These are phyloP conservation scores for Kregervanrija pseudodelftensis DNA, from an alignment of 805 yeast genomes.

Conservation along the genomic window DNA sequence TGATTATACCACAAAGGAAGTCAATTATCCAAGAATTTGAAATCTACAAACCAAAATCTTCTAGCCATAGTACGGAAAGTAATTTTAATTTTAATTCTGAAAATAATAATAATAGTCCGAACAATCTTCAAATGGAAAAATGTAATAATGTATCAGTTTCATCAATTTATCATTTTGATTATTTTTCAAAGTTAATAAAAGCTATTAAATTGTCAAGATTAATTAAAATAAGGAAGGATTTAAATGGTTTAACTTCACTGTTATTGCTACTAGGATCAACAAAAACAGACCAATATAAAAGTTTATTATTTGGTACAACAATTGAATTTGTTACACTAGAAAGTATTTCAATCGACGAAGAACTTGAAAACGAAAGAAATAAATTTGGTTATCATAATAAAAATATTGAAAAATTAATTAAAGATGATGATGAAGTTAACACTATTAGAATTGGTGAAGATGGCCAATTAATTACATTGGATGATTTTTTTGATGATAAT, in stretches of 20 bases:
- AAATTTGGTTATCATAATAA: conserved; percentile 22
- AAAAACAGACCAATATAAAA: conserved; percentile 4
- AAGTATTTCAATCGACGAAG: conserved; percentile 18
- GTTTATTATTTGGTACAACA: conserved; percentile 20
- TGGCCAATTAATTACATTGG: conserved; percentile 24
- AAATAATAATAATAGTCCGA: not conserved
- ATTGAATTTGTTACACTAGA: conserved; percentile 27
- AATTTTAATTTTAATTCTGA: conserved; percentile 12
- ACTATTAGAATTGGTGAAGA: conserved; percentile 20
- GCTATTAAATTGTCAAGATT: conserved; percentile 45
- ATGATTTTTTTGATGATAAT: conserved; percentile 18
- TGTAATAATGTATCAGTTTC: conserved; percentile 25
- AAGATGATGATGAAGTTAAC: conserved; percentile 27
- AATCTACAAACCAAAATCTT: conserved; percentile 24
- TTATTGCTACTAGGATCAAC: conserved; percentile 18
- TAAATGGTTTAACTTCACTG: conserved; percentile 33
- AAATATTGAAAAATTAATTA: conserved; percentile 24
- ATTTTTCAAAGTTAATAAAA: conserved; percentile 40
- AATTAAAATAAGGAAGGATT: conserved; percentile 50
- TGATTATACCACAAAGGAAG: conserved; percentile 57
- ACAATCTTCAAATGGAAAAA: conserved; percentile 1
- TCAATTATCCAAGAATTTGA: conserved; percentile 54
- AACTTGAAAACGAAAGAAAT: not conserved
- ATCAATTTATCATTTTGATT: conserved; percentile 43
- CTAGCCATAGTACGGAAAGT: conserved; percentile 20